A percentile compares a stretch with the other conserved stretches of the same genome.
These are phyloP conservation scores for Penicillium sp. DNA, from an alignment of 2,329 filamentous ascomycete species.

Conservation along the genomic window DNA sequence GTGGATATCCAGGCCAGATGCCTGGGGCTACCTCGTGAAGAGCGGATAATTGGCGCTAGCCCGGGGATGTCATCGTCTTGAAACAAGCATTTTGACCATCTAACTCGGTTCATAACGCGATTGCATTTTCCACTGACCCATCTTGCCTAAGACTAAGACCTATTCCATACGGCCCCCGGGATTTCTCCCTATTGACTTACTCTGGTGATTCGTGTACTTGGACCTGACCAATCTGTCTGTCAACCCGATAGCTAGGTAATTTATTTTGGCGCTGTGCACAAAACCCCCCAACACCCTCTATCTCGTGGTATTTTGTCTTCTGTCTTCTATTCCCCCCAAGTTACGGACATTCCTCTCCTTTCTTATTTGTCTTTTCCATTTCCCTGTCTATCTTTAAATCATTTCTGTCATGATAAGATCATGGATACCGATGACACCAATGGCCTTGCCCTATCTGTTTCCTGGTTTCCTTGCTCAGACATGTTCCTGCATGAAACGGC, in stretches of 20 bases:
- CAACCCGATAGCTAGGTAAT: too few relatives aligned
- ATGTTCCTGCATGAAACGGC: constrained; percentile 22
- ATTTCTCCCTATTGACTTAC: too few relatives aligned
- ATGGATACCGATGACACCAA: constrained; percentile 3
- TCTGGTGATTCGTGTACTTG: too few relatives aligned
- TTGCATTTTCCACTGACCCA: too few relatives aligned
- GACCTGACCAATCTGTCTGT: too few relatives aligned
- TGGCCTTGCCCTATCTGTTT: constrained; percentile 3
- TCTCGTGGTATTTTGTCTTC: neutral
- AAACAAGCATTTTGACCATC: too few relatives aligned
- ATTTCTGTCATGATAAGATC: constrained; percentile 1
- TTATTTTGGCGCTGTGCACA: neutral
- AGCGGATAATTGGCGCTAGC: too few relatives aligned
- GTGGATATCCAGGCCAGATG: constrained; percentile 21
- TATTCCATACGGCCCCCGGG: too few relatives aligned
- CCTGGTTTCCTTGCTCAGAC: constrained; percentile 15
- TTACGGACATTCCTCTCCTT: constrained; percentile 3
- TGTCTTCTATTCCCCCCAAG: neutral
- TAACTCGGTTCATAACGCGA: too few relatives aligned
- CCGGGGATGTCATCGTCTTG: too few relatives aligned
- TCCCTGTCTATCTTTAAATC: neutral
- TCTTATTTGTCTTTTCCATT: neutral
- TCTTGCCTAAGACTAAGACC: too few relatives aligned
- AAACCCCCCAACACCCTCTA: neutral
- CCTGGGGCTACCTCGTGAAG: constrained; percentile 11